Evolutionary conservation across 257 asterid species (phyloP), one percentile per base, ranked within the genome.

Genomic region (Capsicum chinense): DNA sequence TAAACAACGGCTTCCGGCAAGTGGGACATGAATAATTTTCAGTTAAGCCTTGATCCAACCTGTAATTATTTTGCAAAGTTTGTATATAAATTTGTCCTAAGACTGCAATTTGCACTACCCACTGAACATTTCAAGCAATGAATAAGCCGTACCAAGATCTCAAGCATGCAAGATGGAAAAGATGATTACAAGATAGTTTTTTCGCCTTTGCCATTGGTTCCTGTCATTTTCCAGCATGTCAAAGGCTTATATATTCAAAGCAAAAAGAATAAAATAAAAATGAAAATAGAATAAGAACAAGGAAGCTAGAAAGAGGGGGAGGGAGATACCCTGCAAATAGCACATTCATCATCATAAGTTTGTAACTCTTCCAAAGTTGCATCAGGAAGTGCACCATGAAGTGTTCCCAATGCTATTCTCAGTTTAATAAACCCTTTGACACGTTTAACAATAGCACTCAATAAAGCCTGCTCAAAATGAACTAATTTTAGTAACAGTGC

Each of bases 121-220:
- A 83, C 47, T 11, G 69, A 78, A 67, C 26, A 56, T 69, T 81
- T 54, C 47, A 16, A 79, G 85, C 59, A 86, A 83, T 19, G 39
- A 78, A 63, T 57, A 70, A 64, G 60, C 33, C 92, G 52, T 92
- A 95, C 98, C 98, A 94, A 88, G 99, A 95, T 87, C 99, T 90
- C 98, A 95, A 91, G 93, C 99, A 95, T 6, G 94, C 89, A 70
- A 95, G 94, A 88, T 95, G 99, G 92, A 93, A 95, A 80, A 95
- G 95, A 90, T 95, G 99, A 79, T 91, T 94, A 85, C 99, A 95
- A 11, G 97, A 88, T 66, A 95, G 93, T 91, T 90, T 94, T 96
- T 95, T 95, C 14, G 99, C 99, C 86, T 93, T 95, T 1, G 99
- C 97, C 99, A 95, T 95, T 44, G 98, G 98, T 90, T 95, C 99